Evolutionary conservation across 2,329 filamentous ascomycete genomes (phyloP).

Genomic region (Parastagonospora avenae): DNA sequence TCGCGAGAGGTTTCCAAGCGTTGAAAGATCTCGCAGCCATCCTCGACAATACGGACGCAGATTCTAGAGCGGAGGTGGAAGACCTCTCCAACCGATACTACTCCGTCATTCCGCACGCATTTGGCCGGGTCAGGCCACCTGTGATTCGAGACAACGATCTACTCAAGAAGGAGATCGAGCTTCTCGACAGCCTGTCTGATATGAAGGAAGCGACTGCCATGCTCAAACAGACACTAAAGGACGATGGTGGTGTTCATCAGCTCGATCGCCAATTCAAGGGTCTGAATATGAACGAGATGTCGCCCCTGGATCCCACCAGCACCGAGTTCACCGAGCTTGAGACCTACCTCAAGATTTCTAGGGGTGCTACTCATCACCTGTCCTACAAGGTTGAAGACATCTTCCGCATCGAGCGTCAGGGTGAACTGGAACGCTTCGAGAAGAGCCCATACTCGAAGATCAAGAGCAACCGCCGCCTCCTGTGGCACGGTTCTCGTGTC

Average conservation of each 20-base stretch:
- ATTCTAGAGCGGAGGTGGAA: constrained; percentile 59
- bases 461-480: constrained; percentile 71
- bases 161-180: constrained; percentile 77
- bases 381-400: constrained; percentile 71
- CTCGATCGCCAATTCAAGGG: constrained; percentile 75
- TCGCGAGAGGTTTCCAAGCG: constrained; percentile 74
- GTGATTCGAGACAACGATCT: constrained; percentile 62
- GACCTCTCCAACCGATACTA: constrained; percentile 79
- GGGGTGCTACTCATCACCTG: constrained; percentile 68
- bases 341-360: constrained; percentile 70
- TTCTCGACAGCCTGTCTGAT: constrained; percentile 80
- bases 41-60: constrained; percentile 60
- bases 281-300: constrained; percentile 78
- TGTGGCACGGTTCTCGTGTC: constrained; percentile 85
- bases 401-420: constrained; percentile 79
- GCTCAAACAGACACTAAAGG: constrained; percentile 67
- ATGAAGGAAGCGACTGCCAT: constrained; percentile 83
- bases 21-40: constrained; percentile 76
- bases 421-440: constrained; percentile 72
- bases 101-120: constrained; percentile 79
- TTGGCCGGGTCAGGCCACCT: constrained; percentile 75
- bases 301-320: constrained; percentile 63
- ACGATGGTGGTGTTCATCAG: constrained; percentile 60
- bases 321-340: constrained; percentile 69
- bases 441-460: constrained; percentile 59